Evolutionary conservation across 2,329 filamentous ascomycete genomes (phyloP).

Genomic region (Pestalotiopsis sp.): DNA sequence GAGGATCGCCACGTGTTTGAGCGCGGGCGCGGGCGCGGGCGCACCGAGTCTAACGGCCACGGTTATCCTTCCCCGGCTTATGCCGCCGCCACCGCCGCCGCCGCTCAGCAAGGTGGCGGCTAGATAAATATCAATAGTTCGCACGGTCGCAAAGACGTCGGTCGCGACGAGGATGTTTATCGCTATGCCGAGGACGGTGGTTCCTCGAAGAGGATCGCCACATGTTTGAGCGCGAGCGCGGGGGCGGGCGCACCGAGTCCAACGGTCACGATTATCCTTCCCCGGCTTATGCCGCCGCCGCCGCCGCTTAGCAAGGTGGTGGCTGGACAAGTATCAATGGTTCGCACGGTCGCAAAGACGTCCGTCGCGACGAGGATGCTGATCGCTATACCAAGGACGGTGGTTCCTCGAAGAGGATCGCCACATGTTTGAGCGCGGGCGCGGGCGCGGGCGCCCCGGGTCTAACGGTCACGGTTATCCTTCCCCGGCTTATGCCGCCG

Average conservation of each 20-base stretch:
- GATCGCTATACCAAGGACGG: too few species aligned
- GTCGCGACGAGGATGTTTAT: conserved; percentile 30
- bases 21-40: conserved; percentile 18
- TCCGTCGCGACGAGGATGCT: conserved; percentile 26
- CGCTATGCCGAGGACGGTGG: conserved; percentile 31
- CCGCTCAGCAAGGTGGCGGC: background rate
- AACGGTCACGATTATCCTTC: conserved; percentile 19
- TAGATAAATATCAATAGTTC: conserved; percentile 25
- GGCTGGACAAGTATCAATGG: conserved; percentile 25
- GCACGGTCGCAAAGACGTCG: conserved; percentile 18
- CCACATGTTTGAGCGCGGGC: conserved; percentile 20
- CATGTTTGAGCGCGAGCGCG: conserved; percentile 17
- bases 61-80: conserved; percentile 16
- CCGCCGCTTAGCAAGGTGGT: background rate
- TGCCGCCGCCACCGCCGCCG: conserved; percentile 14
- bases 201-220: conserved; percentile 27
- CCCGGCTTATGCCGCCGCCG: conserved; percentile 17
- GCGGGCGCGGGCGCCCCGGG: conserved; percentile 16
- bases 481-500: conserved; percentile 12
- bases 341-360: conserved; percentile 19
- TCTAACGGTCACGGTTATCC: conserved; percentile 19
- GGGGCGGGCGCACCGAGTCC: conserved; percentile 11
- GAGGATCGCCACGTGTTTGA: conserved; percentile 28
- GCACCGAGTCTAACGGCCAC: conserved; percentile 14
- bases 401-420: conserved; percentile 29